Conservation (phyloP, 495 filamentous ascomycete species). For the Xylaria nigripes region DNA sequence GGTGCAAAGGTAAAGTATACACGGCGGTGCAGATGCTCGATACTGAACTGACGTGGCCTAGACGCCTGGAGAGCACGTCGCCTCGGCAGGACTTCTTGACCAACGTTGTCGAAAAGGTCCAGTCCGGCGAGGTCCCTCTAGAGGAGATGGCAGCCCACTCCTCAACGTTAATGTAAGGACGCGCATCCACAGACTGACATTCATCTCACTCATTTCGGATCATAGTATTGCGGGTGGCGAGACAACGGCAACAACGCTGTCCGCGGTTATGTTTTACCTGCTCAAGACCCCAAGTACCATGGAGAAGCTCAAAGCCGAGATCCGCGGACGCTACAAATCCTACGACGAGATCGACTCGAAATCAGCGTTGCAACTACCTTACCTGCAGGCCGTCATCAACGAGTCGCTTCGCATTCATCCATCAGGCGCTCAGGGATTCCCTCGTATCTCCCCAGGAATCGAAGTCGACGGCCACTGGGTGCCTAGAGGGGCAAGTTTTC, state of each 20-base stretch:
- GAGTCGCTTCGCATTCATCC: constrained; percentile 29
- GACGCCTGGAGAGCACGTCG: constrained; percentile 3
- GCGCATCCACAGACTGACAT: not conserved
- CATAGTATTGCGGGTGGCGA: constrained; percentile 25
- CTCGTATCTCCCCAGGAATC: constrained; percentile 14
- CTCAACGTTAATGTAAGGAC: constrained; percentile 16
- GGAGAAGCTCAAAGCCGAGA: constrained; percentile 5
- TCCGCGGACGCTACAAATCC: constrained; percentile 6
- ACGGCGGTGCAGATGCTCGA: too few relatives aligned
- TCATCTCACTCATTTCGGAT: not conserved
- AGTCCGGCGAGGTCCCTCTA: constrained; percentile 16
- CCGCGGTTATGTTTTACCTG: constrained; percentile 13
- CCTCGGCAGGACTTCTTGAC: constrained; percentile 21
- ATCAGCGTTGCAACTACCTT: constrained; percentile 17
- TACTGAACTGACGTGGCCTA: not conserved
- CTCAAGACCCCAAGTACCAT: constrained; percentile 2
- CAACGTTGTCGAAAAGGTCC: constrained; percentile 15
- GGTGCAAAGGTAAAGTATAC: not conserved
- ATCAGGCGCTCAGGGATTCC: constrained; percentile 14
- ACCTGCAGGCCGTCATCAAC: constrained; percentile 31
- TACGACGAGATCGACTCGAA: constrained; percentile 12
- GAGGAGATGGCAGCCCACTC: constrained; percentile 18
- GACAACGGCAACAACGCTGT: constrained; percentile 16
- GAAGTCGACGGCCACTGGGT: constrained; percentile 18
- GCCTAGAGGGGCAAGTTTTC: constrained; percentile 7